These are phyloP conservation scores for Obelidium mucronatum DNA, from an alignment of 192 early-diverging fungal species.

Conservation along the genomic window DNA sequence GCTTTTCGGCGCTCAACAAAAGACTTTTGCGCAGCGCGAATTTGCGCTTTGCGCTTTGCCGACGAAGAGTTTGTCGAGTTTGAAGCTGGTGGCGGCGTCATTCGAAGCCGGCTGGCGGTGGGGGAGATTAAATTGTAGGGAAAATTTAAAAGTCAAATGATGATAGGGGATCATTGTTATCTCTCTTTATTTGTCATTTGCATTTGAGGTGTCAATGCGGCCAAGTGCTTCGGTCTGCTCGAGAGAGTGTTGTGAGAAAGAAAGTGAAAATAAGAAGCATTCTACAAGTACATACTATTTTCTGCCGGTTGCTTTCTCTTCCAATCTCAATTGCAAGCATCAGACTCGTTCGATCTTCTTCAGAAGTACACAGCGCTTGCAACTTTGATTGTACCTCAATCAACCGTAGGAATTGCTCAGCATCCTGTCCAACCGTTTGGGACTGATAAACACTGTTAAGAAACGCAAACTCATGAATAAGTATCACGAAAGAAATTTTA, in stretches of 20 bases:
- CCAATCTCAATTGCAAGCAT: conserved; percentile 5
- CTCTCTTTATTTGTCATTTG: too few relatives aligned
- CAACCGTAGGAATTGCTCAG: neutral
- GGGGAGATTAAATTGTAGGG: too few relatives aligned
- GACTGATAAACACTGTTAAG: neutral
- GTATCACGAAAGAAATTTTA: neutral
- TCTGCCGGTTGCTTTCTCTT: neutral
- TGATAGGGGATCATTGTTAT: too few relatives aligned
- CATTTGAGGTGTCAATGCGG: too few relatives aligned
- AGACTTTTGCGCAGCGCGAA: neutral
- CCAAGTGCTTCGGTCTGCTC: too few relatives aligned
- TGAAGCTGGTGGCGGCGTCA: neutral
- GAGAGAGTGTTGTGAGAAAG: neutral
- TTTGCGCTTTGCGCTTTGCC: neutral
- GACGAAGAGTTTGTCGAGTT: neutral
- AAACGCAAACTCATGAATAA: neutral
- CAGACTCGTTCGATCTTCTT: neutral
- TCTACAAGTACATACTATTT: neutral
- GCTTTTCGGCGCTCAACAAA: neutral
- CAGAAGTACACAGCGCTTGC: neutral
- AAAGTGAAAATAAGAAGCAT: neutral
- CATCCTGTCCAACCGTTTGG: neutral
- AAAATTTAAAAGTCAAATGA: neutral
- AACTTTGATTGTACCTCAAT: neutral
- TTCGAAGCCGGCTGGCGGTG: neutral